These are phyloP conservation scores for Graphiopsis chlorocephala DNA, from an alignment of 2,329 filamentous ascomycete genomes.

Conservation along the genomic window DNA sequence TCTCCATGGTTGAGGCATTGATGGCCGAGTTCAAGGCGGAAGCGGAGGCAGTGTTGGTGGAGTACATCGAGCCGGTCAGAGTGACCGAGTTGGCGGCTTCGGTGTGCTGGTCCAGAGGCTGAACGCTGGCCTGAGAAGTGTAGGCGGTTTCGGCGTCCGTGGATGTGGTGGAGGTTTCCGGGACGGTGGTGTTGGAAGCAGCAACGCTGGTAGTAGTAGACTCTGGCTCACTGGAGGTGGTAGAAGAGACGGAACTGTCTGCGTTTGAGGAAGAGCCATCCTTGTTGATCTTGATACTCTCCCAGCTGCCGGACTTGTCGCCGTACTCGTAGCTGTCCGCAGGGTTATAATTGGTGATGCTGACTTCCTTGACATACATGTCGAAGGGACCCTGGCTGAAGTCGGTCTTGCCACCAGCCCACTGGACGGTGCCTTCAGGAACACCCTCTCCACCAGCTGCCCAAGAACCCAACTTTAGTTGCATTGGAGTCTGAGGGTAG, in stretches of 20 bases:
- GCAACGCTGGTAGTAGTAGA: constrained; percentile 23
- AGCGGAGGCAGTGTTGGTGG: constrained; percentile 27
- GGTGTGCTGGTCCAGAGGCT: constrained; percentile 22
- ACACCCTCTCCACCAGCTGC: constrained; percentile 48
- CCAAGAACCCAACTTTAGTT: constrained; percentile 55
- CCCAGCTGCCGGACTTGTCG: constrained; percentile 47
- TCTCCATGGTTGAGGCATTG: constrained; percentile 17
- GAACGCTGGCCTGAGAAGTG: constrained; percentile 25
- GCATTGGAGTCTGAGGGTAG: constrained; percentile 77
- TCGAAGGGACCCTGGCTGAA: constrained; percentile 48
- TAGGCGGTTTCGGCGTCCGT: constrained; percentile 25
- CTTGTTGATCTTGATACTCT: constrained; percentile 48
- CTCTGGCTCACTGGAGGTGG: constrained; percentile 26
- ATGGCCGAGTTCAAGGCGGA: constrained; percentile 24
- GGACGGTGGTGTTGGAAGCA: constrained; percentile 16
- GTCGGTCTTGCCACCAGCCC: constrained; percentile 62
- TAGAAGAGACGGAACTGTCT: constrained; percentile 19
- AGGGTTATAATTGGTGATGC: constrained; percentile 53
- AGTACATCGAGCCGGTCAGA: constrained; percentile 26
- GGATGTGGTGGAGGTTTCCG: constrained; percentile 22
- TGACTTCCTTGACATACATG: constrained; percentile 52
- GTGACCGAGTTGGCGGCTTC: constrained; percentile 23
- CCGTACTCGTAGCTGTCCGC: constrained; percentile 50
- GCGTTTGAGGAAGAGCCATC: constrained; percentile 13
- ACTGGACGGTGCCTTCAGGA: constrained; percentile 59